Evolutionary conservation across 257 asterid genomes (phyloP).

Genomic region (Apocynum venetum): DNA sequence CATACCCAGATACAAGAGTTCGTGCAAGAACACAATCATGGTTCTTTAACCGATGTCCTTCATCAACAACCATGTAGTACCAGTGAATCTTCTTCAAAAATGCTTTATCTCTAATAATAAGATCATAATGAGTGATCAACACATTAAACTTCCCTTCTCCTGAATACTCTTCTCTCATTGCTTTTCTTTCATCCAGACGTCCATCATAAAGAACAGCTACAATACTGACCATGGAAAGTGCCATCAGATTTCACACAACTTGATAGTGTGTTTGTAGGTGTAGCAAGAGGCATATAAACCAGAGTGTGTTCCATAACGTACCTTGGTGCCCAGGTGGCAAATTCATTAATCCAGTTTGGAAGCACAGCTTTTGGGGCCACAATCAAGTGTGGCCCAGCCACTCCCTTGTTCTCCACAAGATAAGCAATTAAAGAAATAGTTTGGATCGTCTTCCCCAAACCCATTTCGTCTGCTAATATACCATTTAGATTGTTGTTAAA

Average conservation of each 20-base stretch:
- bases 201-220: constrained; percentile 92
- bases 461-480: constrained; percentile 99
- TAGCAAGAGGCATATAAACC: neutral
- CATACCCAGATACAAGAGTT: constrained; percentile 87
- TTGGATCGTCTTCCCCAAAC: constrained; percentile 95
- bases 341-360: constrained; percentile 92
- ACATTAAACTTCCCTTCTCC: constrained; percentile 96
- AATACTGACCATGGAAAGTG: constrained; percentile 39
- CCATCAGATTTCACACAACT: constrained; percentile 4
- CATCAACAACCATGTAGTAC: constrained; percentile 93
- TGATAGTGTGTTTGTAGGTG: neutral
- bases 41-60: constrained; percentile 95
- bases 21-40: constrained; percentile 89
- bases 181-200: constrained; percentile 89
- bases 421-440: constrained; percentile 89
- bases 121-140: constrained; percentile 94
- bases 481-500: constrained; percentile 96
- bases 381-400: constrained; percentile 94
- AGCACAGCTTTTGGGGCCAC: constrained; percentile 99
- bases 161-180: constrained; percentile 76
- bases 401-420: constrained; percentile 93
- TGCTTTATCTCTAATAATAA: constrained; percentile 88
- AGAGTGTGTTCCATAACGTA: constrained; percentile 19
- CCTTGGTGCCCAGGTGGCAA: constrained; percentile 95
- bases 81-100: constrained; percentile 86